Base-by-base conservation (phyloP, 1,284 basidiomycete species). In the Coniferiporia weirii region DNA sequence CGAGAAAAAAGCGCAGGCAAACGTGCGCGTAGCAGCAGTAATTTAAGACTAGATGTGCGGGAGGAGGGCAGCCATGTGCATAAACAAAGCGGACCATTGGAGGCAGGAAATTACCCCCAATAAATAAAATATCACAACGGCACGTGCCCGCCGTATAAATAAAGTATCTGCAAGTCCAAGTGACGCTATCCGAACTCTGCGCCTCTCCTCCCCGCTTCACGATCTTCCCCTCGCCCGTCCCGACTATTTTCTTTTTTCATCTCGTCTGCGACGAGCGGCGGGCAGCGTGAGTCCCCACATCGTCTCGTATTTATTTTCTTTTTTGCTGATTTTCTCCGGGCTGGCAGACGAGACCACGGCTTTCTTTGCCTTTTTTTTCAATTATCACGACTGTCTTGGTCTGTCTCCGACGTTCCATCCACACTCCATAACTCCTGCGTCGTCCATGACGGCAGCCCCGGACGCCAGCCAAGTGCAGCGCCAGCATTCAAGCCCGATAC, bases 401-500 rank as follows among this genome's bases (percentile, higher is more conserved):
- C 40, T 43, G 40, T 43, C 40, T 12, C 40, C 40, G 40, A 43
- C 40, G 12, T 43, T 43, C n/a, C 40, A 43, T n/a, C 40, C 40
- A 43, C 52, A 15, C 38, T 17, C 1, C 9, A 12, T 43, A 34
- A 22, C 10, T 27, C 40, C 22, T 15, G 35, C 44, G 51, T 52
- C 47, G 52, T 59, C 58, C 22, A 55, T 55, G 52, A 54, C 58
- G 34, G 38, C 58, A 20, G 19, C 17, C 52, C 19, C 38, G 20
- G 52, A 50, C 52, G 34, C 53, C 43, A 59, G 15, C 46, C 52
- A 44, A 43, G 36, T 34, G 35, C 52, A 59, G 46, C 52, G 35
- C 43, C 54, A 56, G 34, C 22, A 1, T 19, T 27, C 27, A 27
- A 27, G 27, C 19, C 20, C 17, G 20, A n/a, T 32, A 22, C 10